Percentiles rank a stretch among this genome's conserved stretches.
These are phyloP conservation scores for Penicillium sclerotiorum DNA, from an alignment of 2,329 filamentous ascomycete species.

Conservation along the genomic window DNA sequence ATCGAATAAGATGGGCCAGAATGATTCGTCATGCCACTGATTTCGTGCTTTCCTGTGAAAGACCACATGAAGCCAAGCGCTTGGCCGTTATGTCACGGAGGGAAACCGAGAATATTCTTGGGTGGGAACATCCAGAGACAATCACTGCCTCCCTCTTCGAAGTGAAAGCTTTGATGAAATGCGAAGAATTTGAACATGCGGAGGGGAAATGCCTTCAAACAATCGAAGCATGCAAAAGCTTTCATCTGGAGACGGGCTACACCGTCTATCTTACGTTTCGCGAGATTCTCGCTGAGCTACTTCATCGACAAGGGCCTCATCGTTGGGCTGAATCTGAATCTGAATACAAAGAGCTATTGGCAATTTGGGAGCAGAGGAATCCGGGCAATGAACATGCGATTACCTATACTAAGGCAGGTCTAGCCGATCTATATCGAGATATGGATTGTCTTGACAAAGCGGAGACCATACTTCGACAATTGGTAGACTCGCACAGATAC, in stretches of 20 bases:
- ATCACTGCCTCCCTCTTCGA: neutral
- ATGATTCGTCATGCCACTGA: neutral
- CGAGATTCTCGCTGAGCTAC: neutral
- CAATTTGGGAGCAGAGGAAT: neutral
- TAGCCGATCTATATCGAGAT: neutral
- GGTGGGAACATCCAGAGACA: neutral
- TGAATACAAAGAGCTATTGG: neutral
- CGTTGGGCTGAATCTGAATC: neutral
- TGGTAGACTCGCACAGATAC: neutral
- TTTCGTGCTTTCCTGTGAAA: neutral
- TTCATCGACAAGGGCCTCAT: neutral
- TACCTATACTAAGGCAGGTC: neutral
- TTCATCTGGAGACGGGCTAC: neutral
- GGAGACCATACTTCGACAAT: neutral
- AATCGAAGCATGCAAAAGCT: neutral
- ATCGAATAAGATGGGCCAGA: neutral
- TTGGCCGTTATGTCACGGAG: neutral
- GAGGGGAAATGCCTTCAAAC: neutral
- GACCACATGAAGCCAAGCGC: neutral
- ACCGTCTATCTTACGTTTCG: neutral
- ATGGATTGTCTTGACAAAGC: neutral
- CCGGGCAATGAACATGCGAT: neutral
- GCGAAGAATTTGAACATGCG: neutral
- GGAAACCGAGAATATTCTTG: neutral
- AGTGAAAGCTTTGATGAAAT: neutral